Conservation (phyloP, 257 asterid genomes). For the Misopates orontium region DNA sequence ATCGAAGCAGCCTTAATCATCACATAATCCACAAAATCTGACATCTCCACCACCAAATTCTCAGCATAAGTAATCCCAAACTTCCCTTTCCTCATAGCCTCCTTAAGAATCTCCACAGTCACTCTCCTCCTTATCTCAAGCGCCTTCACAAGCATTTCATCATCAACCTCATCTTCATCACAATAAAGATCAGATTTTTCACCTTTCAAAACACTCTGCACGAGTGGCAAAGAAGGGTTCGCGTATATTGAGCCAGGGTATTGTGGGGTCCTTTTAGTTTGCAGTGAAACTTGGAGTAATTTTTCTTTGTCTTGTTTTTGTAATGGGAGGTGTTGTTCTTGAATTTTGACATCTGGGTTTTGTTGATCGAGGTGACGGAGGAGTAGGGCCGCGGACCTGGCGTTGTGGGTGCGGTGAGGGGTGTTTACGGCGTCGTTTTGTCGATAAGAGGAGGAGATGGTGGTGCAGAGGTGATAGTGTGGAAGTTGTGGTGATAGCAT, state of each 20-base stretch:
- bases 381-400: slow-evolving; percentile 64
- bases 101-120: slow-evolving; percentile 65
- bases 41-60: slow-evolving; percentile 47
- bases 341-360: slow-evolving; percentile 32
- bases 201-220: slow-evolving; percentile 39
- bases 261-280: slow-evolving; percentile 59
- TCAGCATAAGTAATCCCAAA: slow-evolving; percentile 74
- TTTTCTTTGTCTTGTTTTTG: slow-evolving; percentile 51
- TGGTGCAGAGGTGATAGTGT: slow-evolving; percentile 37
- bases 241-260: slow-evolving; percentile 80
- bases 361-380: slow-evolving; percentile 56
- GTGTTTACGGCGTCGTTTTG: slow-evolving; percentile 32
- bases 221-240: slow-evolving; percentile 37
- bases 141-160: slow-evolving; percentile 79
- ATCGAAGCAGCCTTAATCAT: slow-evolving; percentile 86
- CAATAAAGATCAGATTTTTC: slow-evolving; percentile 15
- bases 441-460: slow-evolving; percentile 33
- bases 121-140: slow-evolving; percentile 87
- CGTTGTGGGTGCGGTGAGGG: slow-evolving; percentile 68
- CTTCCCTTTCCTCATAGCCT: slow-evolving; percentile 72
- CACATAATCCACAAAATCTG: slow-evolving; percentile 72
- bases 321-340: slow-evolving; percentile 28
- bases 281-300: slow-evolving; percentile 56
- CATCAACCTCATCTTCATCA: slow-evolving; percentile 44
- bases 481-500: slow-evolving; percentile 55